Conservation (phyloP, 2,329 filamentous ascomycete genomes). For the Epichloe baconii region DNA sequence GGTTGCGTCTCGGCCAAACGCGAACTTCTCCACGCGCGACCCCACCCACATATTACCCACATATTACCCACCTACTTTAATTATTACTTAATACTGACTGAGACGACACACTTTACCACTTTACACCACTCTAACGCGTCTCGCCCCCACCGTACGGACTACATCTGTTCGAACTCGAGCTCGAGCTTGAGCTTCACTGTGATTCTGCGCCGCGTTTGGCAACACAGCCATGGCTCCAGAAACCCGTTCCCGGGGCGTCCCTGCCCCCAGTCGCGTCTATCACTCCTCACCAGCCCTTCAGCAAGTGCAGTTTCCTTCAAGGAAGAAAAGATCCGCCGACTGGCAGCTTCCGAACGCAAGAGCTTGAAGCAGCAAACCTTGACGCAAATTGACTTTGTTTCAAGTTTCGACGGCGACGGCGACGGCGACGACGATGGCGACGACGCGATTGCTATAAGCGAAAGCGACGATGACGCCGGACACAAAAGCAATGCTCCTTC, state of each 20-base stretch:
- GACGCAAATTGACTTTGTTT: slow-evolving; percentile 29
- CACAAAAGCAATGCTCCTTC: not conserved
- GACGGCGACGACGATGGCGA: slow-evolving; percentile 18
- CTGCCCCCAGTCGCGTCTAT: slow-evolving; percentile 25
- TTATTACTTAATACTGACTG: too few species aligned
- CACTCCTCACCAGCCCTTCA: slow-evolving; percentile 23
- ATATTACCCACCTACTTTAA: not conserved
- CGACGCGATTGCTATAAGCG: slow-evolving; percentile 12
- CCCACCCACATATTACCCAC: not conserved
- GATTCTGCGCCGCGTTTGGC: not conserved
- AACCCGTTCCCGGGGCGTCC: slow-evolving; percentile 24
- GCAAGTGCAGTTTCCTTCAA: slow-evolving; percentile 26
- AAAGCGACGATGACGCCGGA: slow-evolving; percentile 12
- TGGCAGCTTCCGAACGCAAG: slow-evolving; percentile 16
- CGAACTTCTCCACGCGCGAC: not conserved
- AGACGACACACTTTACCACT: not conserved
- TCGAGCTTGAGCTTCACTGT: not conserved
- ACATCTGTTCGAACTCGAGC: not conserved
- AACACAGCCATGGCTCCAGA: slow-evolving; percentile 11
- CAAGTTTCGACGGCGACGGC: slow-evolving; percentile 18
- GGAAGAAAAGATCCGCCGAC: slow-evolving; percentile 23
- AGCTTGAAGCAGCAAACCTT: slow-evolving; percentile 27
- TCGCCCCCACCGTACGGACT: not conserved
- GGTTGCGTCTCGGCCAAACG: not conserved
- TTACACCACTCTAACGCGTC: slow-evolving; percentile 1